Conservation (phyloP, 805 yeast species). For the Lipomyces mesembrius region DNA sequence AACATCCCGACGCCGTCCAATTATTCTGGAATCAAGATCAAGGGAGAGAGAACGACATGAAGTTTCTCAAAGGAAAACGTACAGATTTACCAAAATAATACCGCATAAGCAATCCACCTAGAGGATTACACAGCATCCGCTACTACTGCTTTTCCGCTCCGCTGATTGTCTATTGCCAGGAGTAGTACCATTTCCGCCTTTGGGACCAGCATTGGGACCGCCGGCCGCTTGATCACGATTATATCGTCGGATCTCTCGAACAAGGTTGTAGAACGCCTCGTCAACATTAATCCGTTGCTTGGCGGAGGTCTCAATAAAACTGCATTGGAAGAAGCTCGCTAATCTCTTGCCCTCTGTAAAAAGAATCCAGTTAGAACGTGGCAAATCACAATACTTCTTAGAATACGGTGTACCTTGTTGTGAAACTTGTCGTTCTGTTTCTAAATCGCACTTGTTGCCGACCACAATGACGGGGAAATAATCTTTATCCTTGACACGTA, state of each 20-base stretch:
- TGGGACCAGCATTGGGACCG: constrained; percentile 7
- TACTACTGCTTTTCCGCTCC: constrained; percentile 28
- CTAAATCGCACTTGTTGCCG: constrained; percentile 79
- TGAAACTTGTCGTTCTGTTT: constrained; percentile 63
- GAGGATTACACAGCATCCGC: constrained; percentile 31
- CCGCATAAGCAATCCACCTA: constrained; percentile 3
- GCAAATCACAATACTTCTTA: neutral
- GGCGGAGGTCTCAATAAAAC: constrained; percentile 89
- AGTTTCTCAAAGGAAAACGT: neutral
- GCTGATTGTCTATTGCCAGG: constrained; percentile 7
- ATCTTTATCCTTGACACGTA: constrained; percentile 75
- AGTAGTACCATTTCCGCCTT: constrained; percentile 17
- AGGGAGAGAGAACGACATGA: constrained; percentile 1
- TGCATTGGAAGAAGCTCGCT: constrained; percentile 64
- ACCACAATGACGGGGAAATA: constrained; percentile 79
- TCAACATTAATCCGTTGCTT: constrained; percentile 90
- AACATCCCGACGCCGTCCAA: neutral
- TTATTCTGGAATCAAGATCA: neutral
- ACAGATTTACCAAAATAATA: neutral
- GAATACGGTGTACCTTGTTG: constrained; percentile 31
- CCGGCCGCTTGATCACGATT: constrained; percentile 33
- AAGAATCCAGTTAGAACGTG: constrained; percentile 12
- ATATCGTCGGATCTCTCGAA: constrained; percentile 52
- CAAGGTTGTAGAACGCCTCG: constrained; percentile 74
- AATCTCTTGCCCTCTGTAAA: constrained; percentile 73